Percentiles rank a stretch among this genome's conserved stretches.
Evolutionary conservation across 2,329 filamentous ascomycete genomes (phyloP).

Genomic region (Hypoxylon sp.): DNA sequence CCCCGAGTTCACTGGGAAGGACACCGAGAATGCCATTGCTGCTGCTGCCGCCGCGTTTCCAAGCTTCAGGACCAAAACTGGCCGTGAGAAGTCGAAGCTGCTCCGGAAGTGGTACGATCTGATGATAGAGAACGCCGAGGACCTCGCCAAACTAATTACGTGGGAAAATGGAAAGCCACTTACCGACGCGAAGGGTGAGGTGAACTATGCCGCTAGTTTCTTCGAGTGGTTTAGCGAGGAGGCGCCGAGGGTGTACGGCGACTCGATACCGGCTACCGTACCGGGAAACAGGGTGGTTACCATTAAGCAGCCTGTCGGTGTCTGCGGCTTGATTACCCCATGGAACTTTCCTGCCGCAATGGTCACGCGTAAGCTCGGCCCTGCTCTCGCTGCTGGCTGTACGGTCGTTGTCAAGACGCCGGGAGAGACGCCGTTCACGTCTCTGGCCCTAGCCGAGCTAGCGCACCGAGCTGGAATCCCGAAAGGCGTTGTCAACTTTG

Average conservation of each 20-base stretch:
- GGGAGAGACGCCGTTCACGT: slow-evolving; percentile 89
- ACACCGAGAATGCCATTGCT: slow-evolving; percentile 81
- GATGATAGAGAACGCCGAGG: slow-evolving; percentile 79
- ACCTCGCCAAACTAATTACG: slow-evolving; percentile 83
- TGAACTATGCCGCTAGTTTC: slow-evolving; percentile 76
- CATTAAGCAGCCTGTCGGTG: slow-evolving; percentile 83
- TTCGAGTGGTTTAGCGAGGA: slow-evolving; percentile 85
- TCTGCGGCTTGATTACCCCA: slow-evolving; percentile 83
- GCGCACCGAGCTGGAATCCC: slow-evolving; percentile 88
- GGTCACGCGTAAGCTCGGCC: slow-evolving; percentile 74
- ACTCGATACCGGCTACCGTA: slow-evolving; percentile 74
- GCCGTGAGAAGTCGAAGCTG: slow-evolving; percentile 76
- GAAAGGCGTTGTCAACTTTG: slow-evolving; percentile 87
- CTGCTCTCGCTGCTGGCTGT: slow-evolving; percentile 90
- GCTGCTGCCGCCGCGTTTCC: slow-evolving; percentile 82
- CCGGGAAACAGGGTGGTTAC: slow-evolving; percentile 79
- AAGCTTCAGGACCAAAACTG: slow-evolving; percentile 74
- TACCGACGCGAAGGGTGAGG: slow-evolving; percentile 76
- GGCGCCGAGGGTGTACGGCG: slow-evolving; percentile 76
- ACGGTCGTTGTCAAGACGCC: slow-evolving; percentile 93
- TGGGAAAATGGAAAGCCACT: slow-evolving; percentile 91
- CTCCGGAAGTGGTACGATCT: slow-evolving; percentile 84
- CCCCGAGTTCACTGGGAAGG: slow-evolving; percentile 81
- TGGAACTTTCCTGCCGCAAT: slow-evolving; percentile 89
- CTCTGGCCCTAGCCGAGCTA: slow-evolving; percentile 86